Conservation (phyloP, 352 stramenopile genomes). For the Globisporangium spiculum region DNA sequence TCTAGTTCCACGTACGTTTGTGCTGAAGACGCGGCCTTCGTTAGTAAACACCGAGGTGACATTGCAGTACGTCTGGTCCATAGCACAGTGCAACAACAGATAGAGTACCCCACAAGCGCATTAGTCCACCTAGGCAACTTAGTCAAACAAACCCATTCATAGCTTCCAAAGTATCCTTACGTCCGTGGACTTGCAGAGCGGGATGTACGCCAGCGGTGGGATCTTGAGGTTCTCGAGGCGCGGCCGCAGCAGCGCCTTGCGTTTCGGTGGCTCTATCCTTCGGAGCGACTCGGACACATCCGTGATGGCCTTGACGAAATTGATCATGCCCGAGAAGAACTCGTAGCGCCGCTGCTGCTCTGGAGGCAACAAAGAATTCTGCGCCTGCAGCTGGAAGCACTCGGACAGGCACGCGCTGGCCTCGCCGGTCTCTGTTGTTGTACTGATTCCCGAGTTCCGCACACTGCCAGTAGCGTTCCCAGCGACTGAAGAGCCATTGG, state of each 20-base stretch:
- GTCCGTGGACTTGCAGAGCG: constrained; percentile 80
- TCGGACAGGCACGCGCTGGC: constrained; percentile 12
- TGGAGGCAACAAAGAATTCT: constrained; percentile 7
- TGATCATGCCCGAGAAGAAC: constrained; percentile 80
- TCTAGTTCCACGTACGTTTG: constrained; percentile 37
- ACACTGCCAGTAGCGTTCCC: not conserved
- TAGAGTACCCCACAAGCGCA: not conserved
- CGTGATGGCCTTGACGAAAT: constrained; percentile 81
- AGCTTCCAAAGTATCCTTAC: constrained; percentile 20
- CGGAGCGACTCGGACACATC: constrained; percentile 74
- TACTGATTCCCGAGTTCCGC: not conserved
- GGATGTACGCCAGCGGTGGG: constrained; percentile 64
- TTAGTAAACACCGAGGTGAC: constrained; percentile 51
- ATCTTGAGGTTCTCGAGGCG: constrained; percentile 52
- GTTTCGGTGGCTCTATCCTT: constrained; percentile 58
- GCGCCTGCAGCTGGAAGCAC: constrained; percentile 18
- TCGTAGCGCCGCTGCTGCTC: constrained; percentile 59
- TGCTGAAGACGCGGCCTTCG: constrained; percentile 80
- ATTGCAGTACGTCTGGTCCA: constrained; percentile 50
- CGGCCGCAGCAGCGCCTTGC: constrained; percentile 50
- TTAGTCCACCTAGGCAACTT: no score
- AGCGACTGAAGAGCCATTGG: not conserved
- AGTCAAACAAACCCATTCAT: no score
- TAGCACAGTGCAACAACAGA: not conserved
- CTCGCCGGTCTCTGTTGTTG: constrained; percentile 5